phyloP scores from a whole-genome alignment of 805 yeast genomes.

The Starmera caribaea region DNA sequence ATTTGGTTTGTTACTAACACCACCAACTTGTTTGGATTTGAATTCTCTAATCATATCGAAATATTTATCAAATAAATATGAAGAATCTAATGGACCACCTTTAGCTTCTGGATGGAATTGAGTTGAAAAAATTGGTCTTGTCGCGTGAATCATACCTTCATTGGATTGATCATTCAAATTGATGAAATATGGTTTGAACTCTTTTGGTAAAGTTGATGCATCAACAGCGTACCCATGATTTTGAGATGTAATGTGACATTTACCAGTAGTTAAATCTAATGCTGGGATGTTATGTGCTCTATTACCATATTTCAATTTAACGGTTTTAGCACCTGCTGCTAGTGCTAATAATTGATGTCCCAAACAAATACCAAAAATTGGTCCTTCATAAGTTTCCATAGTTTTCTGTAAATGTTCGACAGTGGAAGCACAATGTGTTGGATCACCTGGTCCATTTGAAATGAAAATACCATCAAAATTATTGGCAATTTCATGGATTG shows the following conservation, averaged over 20 bases:
- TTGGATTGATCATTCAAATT: slow-evolving; percentile 93
- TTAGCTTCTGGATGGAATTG: slow-evolving; percentile 99
- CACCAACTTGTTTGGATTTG: slow-evolving; percentile 35
- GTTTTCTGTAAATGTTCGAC: slow-evolving; percentile 64
- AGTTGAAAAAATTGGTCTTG: slow-evolving; percentile 87
- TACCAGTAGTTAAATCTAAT: slow-evolving; percentile 78
- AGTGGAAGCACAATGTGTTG: slow-evolving; percentile 79
- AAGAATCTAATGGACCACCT: slow-evolving; percentile 96
- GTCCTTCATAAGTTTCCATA: slow-evolving; percentile 58
- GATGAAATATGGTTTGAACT: slow-evolving; percentile 81
- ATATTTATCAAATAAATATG: slow-evolving; percentile 85
- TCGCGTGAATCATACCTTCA: slow-evolving; percentile 91
- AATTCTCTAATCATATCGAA: slow-evolving; percentile 57
- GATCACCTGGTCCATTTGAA: slow-evolving; percentile 97
- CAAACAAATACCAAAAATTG: slow-evolving; percentile 94
- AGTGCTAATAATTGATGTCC: slow-evolving; percentile 96
- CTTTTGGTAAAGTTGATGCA: slow-evolving; percentile 58
- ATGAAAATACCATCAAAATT: slow-evolving; percentile 92
- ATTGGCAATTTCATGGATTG: slow-evolving; percentile 81
- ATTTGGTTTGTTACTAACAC: slow-evolving; percentile 29
- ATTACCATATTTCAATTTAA: slow-evolving; percentile 94
- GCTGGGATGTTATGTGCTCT: slow-evolving; percentile 99
- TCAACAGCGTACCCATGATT: slow-evolving; percentile 99
- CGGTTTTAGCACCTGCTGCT: slow-evolving; percentile 89
- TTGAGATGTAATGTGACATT: slow-evolving; percentile 96